Evolutionary conservation across 805 yeast genomes (phyloP), one percentile per base, ranked within the genome.

Genomic region (Kazachstania psychrophila): DNA sequence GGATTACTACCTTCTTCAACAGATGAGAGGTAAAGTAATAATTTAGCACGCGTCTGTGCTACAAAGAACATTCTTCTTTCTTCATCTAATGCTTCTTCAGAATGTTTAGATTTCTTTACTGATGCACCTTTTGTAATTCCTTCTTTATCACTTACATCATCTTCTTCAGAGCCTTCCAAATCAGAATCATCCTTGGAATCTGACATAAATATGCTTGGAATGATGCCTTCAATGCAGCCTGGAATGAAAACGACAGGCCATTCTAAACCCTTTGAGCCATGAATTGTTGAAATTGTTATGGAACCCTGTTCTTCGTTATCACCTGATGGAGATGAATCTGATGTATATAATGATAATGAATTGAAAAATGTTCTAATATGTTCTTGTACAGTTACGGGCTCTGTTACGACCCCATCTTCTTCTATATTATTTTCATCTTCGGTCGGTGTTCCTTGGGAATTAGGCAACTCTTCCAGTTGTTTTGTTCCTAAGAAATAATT

Each of bases 201-300:
- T 26, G 51, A 47, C 18, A 52, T 44, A 50, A 69, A 70, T 2
- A 57, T 49, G 3, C 79, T 73, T 0, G 95, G 95, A 10, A 84
- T 60, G 11, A 73, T 56, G 1, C 81, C 79, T 32, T 81, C 84
- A 23, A 72, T 65, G 13, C 83, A 60, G 0, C 84, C 80, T 0
- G 94, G 86, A 10, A 85, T 72, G 52, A 85, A 84, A 0, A 89
- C 96, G 11, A 84, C 74, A 0, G 95, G 89, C 96, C 97, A 89
- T 54, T 89, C 98, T 2, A 88, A 65, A 1, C 98, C 98, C 55
- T 89, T 89, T 1, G 96, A 77, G 0, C 87, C 85, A 54, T 89
- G 98, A 10, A 89, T 80, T 0, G 97, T 92, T 0, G 94, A 80
- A 0, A 89, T 60, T 0, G 71, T 60, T 1, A 75, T 68, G n/a